Conservation (phyloP, 1,284 basidiomycete species). For the Ganoderma resinaceum region DNA sequence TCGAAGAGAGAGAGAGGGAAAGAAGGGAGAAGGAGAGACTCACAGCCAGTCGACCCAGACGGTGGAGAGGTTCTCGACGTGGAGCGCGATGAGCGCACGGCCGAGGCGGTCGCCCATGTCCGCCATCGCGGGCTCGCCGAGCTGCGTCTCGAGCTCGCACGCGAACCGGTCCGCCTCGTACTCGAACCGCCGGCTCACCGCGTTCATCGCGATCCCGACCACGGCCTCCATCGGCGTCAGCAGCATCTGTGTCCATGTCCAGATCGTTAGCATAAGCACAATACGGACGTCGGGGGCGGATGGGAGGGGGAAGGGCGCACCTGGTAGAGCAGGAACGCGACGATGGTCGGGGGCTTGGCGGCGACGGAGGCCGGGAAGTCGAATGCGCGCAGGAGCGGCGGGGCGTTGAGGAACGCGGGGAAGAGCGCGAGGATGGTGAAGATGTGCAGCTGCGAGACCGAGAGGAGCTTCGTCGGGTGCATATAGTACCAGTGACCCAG, state of each 20-base stretch:
- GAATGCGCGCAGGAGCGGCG: conserved; percentile 85
- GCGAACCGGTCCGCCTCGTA: conserved; percentile 91
- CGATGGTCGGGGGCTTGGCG: conserved; percentile 79
- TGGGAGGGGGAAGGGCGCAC: conserved; percentile 39
- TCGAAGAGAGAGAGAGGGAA: too few species aligned
- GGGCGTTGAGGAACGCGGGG: conserved; percentile 91
- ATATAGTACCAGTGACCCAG: conserved; percentile 95
- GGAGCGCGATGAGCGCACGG: conserved; percentile 80
- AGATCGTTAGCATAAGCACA: not conserved
- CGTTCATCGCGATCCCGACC: conserved; percentile 81
- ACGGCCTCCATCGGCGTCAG: conserved; percentile 85
- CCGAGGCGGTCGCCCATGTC: conserved; percentile 86
- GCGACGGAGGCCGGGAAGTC: conserved; percentile 80
- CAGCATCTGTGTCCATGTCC: conserved; percentile 63
- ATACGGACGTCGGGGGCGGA: not conserved
- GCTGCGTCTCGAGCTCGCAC: conserved; percentile 64
- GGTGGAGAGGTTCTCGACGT: conserved; percentile 90
- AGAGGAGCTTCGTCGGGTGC: conserved; percentile 90
- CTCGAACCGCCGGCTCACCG: conserved; percentile 84
- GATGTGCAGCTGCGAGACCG: conserved; percentile 87
- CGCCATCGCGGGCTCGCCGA: conserved; percentile 58
- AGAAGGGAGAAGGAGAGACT: conserved; percentile 41
- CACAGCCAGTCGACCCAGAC: conserved; percentile 92
- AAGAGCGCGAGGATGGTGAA: conserved; percentile 89
- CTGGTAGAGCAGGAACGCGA: conserved; percentile 91